Evolutionary conservation across 2,329 filamentous ascomycete species (phyloP).

Genomic region (Beauveria sp.): DNA sequence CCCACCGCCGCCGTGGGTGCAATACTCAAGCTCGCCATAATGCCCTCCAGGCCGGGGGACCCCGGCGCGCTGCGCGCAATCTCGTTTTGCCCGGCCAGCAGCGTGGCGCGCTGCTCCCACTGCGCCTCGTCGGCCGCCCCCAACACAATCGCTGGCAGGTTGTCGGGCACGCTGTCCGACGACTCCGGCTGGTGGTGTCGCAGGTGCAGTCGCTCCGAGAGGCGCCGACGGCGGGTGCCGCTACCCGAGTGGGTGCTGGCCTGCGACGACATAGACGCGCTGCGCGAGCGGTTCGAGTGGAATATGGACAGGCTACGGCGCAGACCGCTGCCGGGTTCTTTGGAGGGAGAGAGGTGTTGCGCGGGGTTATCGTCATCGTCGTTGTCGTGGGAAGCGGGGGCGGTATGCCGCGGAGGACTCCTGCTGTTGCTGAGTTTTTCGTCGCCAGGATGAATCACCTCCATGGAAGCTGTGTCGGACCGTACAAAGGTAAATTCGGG

Average conservation of each 20-base stretch:
- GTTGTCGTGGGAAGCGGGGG: conserved; percentile 16
- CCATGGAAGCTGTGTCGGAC: conserved; percentile 72
- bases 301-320: conserved; percentile 41
- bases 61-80: conserved; percentile 35
- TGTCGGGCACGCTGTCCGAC: conserved; percentile 67
- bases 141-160: conserved; percentile 67
- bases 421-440: conserved; percentile 19
- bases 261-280: conserved; percentile 37
- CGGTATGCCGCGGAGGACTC: conserved; percentile 9
- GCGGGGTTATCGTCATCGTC: conserved; percentile 20
- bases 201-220: conserved; percentile 67
- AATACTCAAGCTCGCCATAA: neutral
- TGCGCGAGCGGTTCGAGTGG: conserved; percentile 39
- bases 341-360: conserved; percentile 21
- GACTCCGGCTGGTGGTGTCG: conserved; percentile 43
- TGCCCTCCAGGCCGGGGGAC: conserved; percentile 22
- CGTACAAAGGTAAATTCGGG: conserved; percentile 79
- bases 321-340: conserved; percentile 22
- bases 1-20: conserved; percentile 20
- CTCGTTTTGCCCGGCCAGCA: conserved; percentile 63
- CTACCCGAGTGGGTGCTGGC: conserved; percentile 26
- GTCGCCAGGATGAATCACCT: conserved; percentile 65
- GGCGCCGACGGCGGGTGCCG: conserved; percentile 25
- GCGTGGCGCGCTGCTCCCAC: conserved; percentile 93
- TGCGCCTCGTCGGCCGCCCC: conserved; percentile 53